A percentile compares a stretch with the other conserved stretches of the same genome.
Conservation (phyloP, 2,329 filamentous ascomycete genomes). For the Microascus cirrosus region DNA sequence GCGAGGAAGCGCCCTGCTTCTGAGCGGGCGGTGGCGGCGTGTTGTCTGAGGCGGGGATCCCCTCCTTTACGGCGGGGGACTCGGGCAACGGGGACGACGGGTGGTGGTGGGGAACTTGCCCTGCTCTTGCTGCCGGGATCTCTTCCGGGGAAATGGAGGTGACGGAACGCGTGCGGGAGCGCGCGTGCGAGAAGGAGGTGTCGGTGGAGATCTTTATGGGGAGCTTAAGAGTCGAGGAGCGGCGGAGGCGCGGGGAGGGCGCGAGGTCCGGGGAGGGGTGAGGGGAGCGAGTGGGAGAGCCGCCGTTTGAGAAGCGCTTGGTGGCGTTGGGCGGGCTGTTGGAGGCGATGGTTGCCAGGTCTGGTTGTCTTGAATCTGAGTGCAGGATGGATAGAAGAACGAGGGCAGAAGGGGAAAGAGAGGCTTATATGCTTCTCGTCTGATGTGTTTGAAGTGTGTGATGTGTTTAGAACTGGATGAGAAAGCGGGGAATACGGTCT, state of each 20-base stretch:
- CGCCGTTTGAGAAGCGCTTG: conserved; percentile 6
- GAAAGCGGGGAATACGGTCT: background rate
- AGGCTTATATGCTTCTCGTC: conserved; percentile 2
- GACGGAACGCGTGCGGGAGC: conserved; percentile 2
- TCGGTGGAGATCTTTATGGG: conserved; percentile 8
- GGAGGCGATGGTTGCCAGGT: conserved; percentile 4
- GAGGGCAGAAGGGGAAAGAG: background rate
- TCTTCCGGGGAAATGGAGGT: conserved; percentile 3
- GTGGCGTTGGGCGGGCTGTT: conserved; percentile 1
- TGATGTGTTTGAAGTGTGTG: background rate
- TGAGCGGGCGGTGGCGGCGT: conserved; percentile 25
- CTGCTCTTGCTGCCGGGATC: background rate
- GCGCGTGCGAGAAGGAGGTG: conserved; percentile 6
- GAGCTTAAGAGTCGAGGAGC: conserved; percentile 9
- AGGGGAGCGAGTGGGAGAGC: conserved; percentile 1
- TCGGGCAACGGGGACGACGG: background rate
- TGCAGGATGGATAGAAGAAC: background rate
- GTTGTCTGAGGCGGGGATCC: conserved; percentile 19
- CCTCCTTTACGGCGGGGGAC: background rate
- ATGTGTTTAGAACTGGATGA: background rate
- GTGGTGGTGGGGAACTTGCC: background rate
- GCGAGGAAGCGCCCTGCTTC: background rate
- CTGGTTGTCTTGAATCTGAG: background rate
- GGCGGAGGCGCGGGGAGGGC: conserved; percentile 6
- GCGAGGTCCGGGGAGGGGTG: background rate